Base-by-base conservation (phyloP, 768 basidiomycete genomes). In the Lyophyllum decastes region DNA sequence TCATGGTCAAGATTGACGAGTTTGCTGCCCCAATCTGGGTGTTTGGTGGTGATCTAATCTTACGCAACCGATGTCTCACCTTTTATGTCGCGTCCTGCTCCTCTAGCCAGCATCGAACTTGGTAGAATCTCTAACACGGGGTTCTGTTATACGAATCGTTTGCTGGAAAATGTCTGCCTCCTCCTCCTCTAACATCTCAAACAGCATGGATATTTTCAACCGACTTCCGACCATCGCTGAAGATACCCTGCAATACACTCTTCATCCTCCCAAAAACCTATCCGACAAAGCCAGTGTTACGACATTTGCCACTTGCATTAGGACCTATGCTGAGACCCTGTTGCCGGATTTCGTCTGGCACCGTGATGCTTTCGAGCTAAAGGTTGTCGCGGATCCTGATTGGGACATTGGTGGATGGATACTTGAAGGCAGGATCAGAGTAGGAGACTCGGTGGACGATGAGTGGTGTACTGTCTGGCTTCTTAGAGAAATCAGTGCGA, bases 391-490 rank as follows among this genome's bases (percentile, higher is more conserved):
- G 45, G 75, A 84, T 49, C 70, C 77, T 21, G 76, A 85, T 62
- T 65, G 71, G 14, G 68, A 69, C 4, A 67, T 66, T 17, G 59
- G 74, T 50, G 77, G 71, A n/a, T 87, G 82, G 75, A 75, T 86
- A 41, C 73, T 98, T 1, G 87, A 94, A 66, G 94, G 95, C 9
- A 76, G 79, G 45, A 92, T 95, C 88, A 79, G 95, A 45, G 91
- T 98, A 22, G 96, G 97, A 2, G 97, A 99, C 73, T 91, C 87
- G 52, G 83, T 98, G n/a, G 95, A 99, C 71, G 97, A 99, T 66
- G 97, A 99, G 73, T 99, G 97, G 97, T 89, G 88, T 69, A 81
- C 84, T 14, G 94, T 98, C 17, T 98, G 93, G 92, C 76, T 98
- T 47, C 75, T 98, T 57, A 82, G 79, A 64, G 83, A 92, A 71